Evolutionary conservation across 768 basidiomycete genomes (phyloP), one percentile per base, ranked within the genome.

Genomic region (Suillus hirtellus): DNA sequence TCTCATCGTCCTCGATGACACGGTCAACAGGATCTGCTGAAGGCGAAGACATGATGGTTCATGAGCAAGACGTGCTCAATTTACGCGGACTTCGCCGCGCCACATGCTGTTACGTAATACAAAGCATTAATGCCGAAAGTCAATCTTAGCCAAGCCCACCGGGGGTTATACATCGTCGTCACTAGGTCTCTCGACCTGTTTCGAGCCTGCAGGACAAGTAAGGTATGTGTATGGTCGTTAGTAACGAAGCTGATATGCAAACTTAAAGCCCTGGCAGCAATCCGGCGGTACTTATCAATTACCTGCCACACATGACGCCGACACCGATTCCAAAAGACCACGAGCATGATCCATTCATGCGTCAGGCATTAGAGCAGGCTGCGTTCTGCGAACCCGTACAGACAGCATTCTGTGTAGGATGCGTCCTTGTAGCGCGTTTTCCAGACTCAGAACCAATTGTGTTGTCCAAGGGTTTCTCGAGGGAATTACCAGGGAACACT

Each of bases 351-450:
- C 27, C 66, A 3, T 88, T 83, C 66, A 80, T 96, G 69, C 80
- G 77, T 9, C 76, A 85, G 47, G 94, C 95, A 2, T 78, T 96
- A 43, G 72, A 68, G 3, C 89, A 94, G 73, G 93, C 95, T 2
- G 75, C 78, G 37, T 87, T 88, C 75, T 93, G 90, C 68, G 75
- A 73, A 8, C 89, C 92, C 2, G 80, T 83, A 0, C 83, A 85
- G 9, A 88, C 89, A 1, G 95, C 93, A 3, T 97, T 96, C 73
- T 95, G 90, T 71, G 95, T 97, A n/a, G 95, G 95, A 27, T 94
- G 92, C 69, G 83, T 94, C 42, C 76, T 96, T 59, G 84, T 86
- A 3, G 78, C 79, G 21, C 79, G 77, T 50, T 75, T 76, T 62
- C 82, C 86, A 19, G 66, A 72, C 52, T 69, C 71, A 47, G 46